A percentile compares a stretch with the other conserved stretches of the same genome.
Evolutionary conservation across 2,329 filamentous ascomycete species (phyloP).

Genomic region (Sclerotinia spermophila): DNA sequence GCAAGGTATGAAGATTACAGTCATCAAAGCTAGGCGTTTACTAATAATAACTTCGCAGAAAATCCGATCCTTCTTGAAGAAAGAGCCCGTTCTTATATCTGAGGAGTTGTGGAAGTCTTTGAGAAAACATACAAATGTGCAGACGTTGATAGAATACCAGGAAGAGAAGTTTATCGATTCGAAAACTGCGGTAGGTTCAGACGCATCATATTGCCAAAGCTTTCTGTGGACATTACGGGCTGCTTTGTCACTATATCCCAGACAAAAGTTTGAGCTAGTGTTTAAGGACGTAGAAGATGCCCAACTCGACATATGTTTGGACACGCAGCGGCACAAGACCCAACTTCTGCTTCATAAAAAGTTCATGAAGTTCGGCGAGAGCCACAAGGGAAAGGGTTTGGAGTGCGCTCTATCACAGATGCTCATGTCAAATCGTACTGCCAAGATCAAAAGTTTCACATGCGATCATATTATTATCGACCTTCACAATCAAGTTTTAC

Average conservation of each 20-base stretch:
- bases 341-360: conserved; percentile 31
- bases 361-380: conserved; percentile 27
- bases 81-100: conserved; percentile 16
- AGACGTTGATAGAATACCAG: too few relatives aligned
- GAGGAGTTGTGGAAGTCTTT: conserved; percentile 20
- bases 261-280: conserved; percentile 22
- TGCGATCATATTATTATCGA: conserved; percentile 23
- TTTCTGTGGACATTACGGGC: conserved; percentile 25
- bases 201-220: conserved; percentile 23
- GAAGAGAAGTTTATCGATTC: too few relatives aligned
- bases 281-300: conserved; percentile 26
- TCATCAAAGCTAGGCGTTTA: too few relatives aligned
- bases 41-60: too few relatives aligned
- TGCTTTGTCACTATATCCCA: conserved; percentile 25
- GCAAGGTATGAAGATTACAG: conserved; percentile 16
- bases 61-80: conserved; percentile 23
- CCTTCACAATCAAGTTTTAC: conserved; percentile 13
- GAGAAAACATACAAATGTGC: neutral
- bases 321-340: too few relatives aligned
- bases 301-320: conserved; percentile 25
- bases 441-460: conserved; percentile 13
- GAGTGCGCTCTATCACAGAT: conserved; percentile 1
- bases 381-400: conserved; percentile 19
- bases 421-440: too few relatives aligned
- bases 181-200: conserved; percentile 14